Evolutionary conservation across 805 yeast species (phyloP).

Genomic region (Spathaspora hagerdaliae): DNA sequence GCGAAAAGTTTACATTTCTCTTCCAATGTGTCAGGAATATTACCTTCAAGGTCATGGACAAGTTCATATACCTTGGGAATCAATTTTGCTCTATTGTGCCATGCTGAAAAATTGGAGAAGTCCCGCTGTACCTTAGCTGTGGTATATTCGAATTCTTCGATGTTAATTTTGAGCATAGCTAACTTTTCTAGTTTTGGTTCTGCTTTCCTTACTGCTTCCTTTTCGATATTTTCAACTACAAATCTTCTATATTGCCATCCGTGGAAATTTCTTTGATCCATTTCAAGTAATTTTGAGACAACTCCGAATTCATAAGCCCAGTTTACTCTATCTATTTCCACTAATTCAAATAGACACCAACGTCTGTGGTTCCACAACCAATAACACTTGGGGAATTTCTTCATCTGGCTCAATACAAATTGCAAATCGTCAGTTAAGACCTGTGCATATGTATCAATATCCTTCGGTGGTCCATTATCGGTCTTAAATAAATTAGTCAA

Average conservation of each 20-base stretch:
- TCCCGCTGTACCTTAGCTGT: slow-evolving; percentile 73
- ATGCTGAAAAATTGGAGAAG: slow-evolving; percentile 91
- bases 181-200: slow-evolving; percentile 1
- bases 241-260: slow-evolving; percentile 94
- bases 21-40: neutral
- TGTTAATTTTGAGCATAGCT: slow-evolving; percentile 23
- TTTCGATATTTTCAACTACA: slow-evolving; percentile 45
- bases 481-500: slow-evolving; percentile 16
- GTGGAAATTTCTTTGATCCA: slow-evolving; percentile 84
- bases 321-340: slow-evolving; percentile 46
- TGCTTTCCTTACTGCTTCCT: neutral
- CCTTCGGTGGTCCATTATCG: neutral
- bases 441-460: slow-evolving; percentile 7
- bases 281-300: slow-evolving; percentile 61
- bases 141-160: slow-evolving; percentile 70
- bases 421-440: slow-evolving; percentile 53
- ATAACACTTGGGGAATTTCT: slow-evolving; percentile 78
- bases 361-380: slow-evolving; percentile 95
- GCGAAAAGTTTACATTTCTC: slow-evolving; percentile 18
- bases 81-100: slow-evolving; percentile 83
- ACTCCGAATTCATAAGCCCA: slow-evolving; percentile 72
- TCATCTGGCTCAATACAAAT: slow-evolving; percentile 56
- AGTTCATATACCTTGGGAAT: slow-evolving; percentile 48
- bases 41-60: slow-evolving; percentile 4
- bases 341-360: slow-evolving; percentile 60